Base-by-base conservation (phyloP, 139 green algal species). In the Gonium pectorale region DNA sequence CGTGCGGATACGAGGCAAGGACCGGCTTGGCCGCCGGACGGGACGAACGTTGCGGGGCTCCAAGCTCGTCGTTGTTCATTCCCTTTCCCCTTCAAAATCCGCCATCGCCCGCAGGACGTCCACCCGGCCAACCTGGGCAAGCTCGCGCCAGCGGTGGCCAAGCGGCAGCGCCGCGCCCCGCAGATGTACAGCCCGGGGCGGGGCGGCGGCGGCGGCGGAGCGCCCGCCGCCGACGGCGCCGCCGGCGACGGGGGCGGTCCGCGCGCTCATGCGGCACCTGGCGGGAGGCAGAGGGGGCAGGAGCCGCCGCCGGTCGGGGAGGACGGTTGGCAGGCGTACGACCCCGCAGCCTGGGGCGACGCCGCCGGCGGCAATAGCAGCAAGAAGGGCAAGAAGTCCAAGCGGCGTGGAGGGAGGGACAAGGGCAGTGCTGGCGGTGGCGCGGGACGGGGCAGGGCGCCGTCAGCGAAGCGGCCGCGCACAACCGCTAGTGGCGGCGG, bases 71-170 rank as follows among this genome's bases (percentile, higher is more conserved):
- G 17, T 35, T 11, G 7, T 40, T 21, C n/a, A 40, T 68, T 43
- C 8, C 7, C n/a, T 24, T 11, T n/a, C 62, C 11, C 62, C n/a
- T 43, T 15, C 31, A 68, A 7, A 22, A 24, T 15, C 7, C 8
- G 17, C 15, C 62, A 11, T 24, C n/a, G 29, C 62, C 27, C 4
- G 7, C 35, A 72, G 64, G 64, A 72, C n/a, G 69, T 78, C 2
- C 69, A 79, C 51, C 70, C 70, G 11, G 46, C 70, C 44, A 79
- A 79, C n/a, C n/a, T 46, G n/a, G 70, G 49, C 1, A 79, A 79
- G 70, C 70, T 79, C 46, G 70, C 70, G 44, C 70, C 70, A 5
- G 70, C 70, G 5, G 70, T 66, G 70, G 15, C 46, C 19, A 79
- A 79, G 35, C 46, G 70, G 11, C 70, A 79, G 49, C 70, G 70